Evolutionary conservation across 1,284 basidiomycete genomes (phyloP).

Genomic region (Xerocomus amazonicus): DNA sequence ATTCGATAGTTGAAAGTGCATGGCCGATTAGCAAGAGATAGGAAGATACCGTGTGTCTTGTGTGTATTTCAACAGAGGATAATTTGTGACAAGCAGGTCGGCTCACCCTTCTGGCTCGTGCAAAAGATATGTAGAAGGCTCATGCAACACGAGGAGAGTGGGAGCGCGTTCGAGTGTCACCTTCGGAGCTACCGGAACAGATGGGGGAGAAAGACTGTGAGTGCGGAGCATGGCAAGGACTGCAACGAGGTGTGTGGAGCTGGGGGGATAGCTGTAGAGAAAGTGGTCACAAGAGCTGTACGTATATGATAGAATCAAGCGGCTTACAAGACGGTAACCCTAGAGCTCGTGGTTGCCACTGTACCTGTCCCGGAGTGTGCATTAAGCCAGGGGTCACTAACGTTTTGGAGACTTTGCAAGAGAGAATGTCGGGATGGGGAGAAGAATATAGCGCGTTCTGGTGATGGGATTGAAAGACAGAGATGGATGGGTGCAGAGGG

Average conservation of each 20-base stretch:
- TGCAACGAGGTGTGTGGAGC: slow-evolving; percentile 53
- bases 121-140: slow-evolving; percentile 59
- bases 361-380: slow-evolving; percentile 44
- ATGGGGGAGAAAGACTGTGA: slow-evolving; percentile 23
- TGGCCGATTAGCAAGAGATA: slow-evolving; percentile 33
- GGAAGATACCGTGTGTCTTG: slow-evolving; percentile 33
- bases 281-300: slow-evolving; percentile 9
- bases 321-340: slow-evolving; percentile 55
- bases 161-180: slow-evolving; percentile 46
- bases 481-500: slow-evolving; percentile 57
- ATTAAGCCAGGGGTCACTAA: slow-evolving; percentile 56
- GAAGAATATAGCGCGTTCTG: slow-evolving; percentile 45
- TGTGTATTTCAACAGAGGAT: slow-evolving; percentile 1
- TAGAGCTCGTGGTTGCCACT: slow-evolving; percentile 39
- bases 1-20: slow-evolving; percentile 29
- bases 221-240: slow-evolving; percentile 53
- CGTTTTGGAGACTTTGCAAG: slow-evolving; percentile 40
- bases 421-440: slow-evolving; percentile 47
- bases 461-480: slow-evolving; percentile 44
- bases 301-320: slow-evolving; percentile 7
- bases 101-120: slow-evolving; percentile 31
- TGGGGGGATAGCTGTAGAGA: slow-evolving; percentile 58
- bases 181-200: slow-evolving; percentile 27
- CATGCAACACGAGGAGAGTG: slow-evolving; percentile 58
- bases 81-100: neutral